Evolutionary conservation across 2,329 filamentous ascomycete species (phyloP), one percentile per base, ranked within the genome.

Genomic region (Diaporthe velutina): DNA sequence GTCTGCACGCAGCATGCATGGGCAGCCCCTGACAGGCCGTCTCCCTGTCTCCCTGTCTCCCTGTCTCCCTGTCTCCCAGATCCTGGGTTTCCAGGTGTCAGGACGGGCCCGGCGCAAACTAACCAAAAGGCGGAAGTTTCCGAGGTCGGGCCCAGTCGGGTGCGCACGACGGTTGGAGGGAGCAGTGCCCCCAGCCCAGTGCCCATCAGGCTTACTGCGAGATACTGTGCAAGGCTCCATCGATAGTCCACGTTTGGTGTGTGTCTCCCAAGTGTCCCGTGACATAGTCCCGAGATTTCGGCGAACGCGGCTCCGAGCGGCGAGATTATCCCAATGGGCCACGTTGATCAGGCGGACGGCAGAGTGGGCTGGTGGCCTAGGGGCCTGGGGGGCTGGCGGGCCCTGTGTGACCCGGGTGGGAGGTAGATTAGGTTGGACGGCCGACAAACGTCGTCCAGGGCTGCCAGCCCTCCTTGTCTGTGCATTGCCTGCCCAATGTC

Each of bases 341-440:
- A 68, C 48, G 33, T 9, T 52, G 64, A 54, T 52, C 48, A 68
- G 64, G 64, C 48, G 64, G 48, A 52, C 45, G 45, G 48, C 61
- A 33, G 61, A 33, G 64, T 68, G 45, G 64, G 48, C 64, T 19
- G 61, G 30, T 45, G 25, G 19, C 25, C 48, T 35, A 2, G 64
- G 22, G 48, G n/a, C 45, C 22, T 67, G 12, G n/a, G 22, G 28
- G 30, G 30, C 54, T 35, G 28, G 42, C 61, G 30, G 61, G 19
- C 45, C 64, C 45, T 67, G 45, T 45, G 64, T 38, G 45, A 19
- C 30, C 64, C 45, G 64, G 64, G 45, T 52, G 61, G 48, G 48
- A 54, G 48, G 64, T 54, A 68, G 48, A 67, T 68, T 68, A 54
- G 64, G 64, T 67, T 52, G 64, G 45, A 64, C 60, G 60, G 60